Base-by-base conservation (phyloP, 495 filamentous ascomycete species). In the Pseudomonodictys pantanalensis region DNA sequence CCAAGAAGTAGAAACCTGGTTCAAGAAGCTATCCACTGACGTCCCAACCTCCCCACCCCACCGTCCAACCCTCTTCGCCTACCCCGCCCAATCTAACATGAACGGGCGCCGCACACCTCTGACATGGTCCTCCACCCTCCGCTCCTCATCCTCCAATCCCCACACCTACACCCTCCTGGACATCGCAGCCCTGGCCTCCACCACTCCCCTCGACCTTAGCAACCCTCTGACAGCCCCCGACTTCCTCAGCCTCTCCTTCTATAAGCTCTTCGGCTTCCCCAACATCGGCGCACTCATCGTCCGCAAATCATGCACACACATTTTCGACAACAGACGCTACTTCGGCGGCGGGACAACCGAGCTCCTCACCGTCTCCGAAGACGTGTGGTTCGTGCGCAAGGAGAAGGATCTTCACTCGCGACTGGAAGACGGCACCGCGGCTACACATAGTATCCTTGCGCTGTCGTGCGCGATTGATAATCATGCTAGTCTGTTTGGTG, bases 231-330 rank as follows among this genome's bases (percentile, higher is more conserved):
- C 68, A 17, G 85, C 87, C 9, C 87, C 88, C 0, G 89, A 92
- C 63, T 91, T 91, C 59, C 83, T 78, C 6, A 83, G 80, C 32
- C 57, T 91, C 22, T 88, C 84, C 8, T 83, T 91, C 67, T 91
- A 91, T 71, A 92, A 92, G 71, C 87, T 91, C 50, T 91, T 91
- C 67, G 88, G 88, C 12, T 88, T 89, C 55, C 88, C 88, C 0
- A 84, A 91, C 53, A 76, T 92, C 15, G 89, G 88, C 1, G 88
- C 80, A 4, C 70, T 92, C 22, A 78, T 90, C 33, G 78, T 91
- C 11, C 80, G 86, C 24, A 84, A 78, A 62, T 74, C 77, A 18
- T 83, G 85, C 20, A 83, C 81, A 1, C 77, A 83, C 42, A 79
- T 88, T 33, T 77, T 92, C 9, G 72, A 76, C 46, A 75, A 82